These are phyloP conservation scores for Marasmius sp. DNA, from an alignment of 1,284 basidiomycete genomes.

Conservation along the genomic window DNA sequence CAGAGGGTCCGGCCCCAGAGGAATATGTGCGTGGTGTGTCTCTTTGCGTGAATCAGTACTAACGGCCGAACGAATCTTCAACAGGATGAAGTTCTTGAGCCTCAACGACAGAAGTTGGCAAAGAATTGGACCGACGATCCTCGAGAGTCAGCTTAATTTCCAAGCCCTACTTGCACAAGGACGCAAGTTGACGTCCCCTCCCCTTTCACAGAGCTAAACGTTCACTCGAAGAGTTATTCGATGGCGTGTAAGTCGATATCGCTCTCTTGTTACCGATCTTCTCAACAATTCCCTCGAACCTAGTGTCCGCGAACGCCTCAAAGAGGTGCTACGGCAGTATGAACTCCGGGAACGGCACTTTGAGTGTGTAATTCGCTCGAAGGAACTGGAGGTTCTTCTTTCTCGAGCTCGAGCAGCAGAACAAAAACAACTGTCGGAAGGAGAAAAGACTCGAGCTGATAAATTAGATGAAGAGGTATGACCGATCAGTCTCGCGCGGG, in stretches of 20 bases:
- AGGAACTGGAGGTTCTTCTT: constrained; percentile 81
- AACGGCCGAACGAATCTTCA: constrained; percentile 4
- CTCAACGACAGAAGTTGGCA: constrained; percentile 62
- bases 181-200: constrained; percentile 8
- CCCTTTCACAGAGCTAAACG: constrained; percentile 55
- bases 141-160: constrained; percentile 52
- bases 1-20: constrained; percentile 60
- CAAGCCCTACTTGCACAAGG: constrained; percentile 3
- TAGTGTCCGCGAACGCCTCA: constrained; percentile 79
- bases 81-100: constrained; percentile 63
- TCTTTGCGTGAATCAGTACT: not conserved
- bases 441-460: constrained; percentile 65
- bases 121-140: constrained; percentile 78
- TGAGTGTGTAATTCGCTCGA: constrained; percentile 83
- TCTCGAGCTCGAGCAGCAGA: constrained; percentile 81
- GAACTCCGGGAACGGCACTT: constrained; percentile 85
- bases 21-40: constrained; percentile 50
- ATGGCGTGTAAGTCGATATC: constrained; percentile 61
- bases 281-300: constrained; percentile 1
- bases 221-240: constrained; percentile 77
- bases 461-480: constrained; percentile 71
- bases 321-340: constrained; percentile 80
- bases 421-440: constrained; percentile 75
- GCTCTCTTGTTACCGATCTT: constrained; percentile 3
- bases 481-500: not conserved